These are phyloP conservation scores for Croton laevigatus DNA, from an alignment of 441 rosid genomes.

Conservation along the genomic window DNA sequence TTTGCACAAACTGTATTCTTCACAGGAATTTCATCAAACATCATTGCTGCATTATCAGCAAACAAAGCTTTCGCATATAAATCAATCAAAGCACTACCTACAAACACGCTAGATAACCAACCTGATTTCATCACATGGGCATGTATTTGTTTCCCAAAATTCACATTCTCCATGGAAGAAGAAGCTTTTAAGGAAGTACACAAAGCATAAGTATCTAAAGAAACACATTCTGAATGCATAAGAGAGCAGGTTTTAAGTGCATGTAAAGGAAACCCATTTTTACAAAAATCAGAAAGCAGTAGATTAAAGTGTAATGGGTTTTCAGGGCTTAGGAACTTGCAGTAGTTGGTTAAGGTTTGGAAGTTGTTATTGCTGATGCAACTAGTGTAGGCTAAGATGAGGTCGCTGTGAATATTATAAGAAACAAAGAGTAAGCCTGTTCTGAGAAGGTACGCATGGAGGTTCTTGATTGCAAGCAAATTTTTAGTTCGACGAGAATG, in stretches of 20 bases:
- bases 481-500: constrained; percentile 25
- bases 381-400: constrained; percentile 35
- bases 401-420: constrained; percentile 24
- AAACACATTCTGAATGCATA: constrained; percentile 39
- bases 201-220: constrained; percentile 44
- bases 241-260: constrained; percentile 44
- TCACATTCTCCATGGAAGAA: constrained; percentile 26
- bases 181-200: constrained; percentile 46
- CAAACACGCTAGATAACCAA: constrained; percentile 48
- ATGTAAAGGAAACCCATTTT: constrained; percentile 37
- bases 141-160: constrained; percentile 46
- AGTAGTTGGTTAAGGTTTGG: constrained; percentile 34
- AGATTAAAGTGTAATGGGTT: constrained; percentile 43
- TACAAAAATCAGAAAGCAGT: constrained; percentile 37
- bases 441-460: constrained; percentile 37
- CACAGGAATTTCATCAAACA: constrained; percentile 56
- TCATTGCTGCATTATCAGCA: constrained; percentile 27
- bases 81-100: constrained; percentile 49
- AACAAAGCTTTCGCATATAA: constrained; percentile 37
- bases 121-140: constrained; percentile 40
- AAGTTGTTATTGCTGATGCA: constrained; percentile 25
- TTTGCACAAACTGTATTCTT: constrained; percentile 57
- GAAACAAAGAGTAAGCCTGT: constrained; percentile 31
- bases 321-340: constrained; percentile 31
- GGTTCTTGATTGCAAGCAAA: constrained; percentile 25